Evolutionary conservation across 2,329 filamentous ascomycete genomes (phyloP), one percentile per base, ranked within the genome.

Genomic region (Cadophora luteo-olivacea): DNA sequence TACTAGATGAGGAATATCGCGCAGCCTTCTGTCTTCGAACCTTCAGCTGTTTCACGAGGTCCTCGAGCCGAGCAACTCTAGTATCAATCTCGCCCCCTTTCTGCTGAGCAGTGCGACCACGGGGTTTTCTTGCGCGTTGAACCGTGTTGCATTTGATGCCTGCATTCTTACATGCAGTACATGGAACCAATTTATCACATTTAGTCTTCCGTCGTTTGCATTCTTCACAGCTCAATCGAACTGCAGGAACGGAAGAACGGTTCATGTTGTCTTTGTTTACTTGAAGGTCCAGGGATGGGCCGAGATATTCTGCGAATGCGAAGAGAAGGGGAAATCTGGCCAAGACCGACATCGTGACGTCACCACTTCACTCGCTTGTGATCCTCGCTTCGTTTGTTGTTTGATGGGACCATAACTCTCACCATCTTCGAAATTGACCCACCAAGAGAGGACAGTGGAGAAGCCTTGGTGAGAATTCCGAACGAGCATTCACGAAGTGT

Each of bases 191-290:
- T 36, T 67, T 67, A 54, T 67, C 58, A 22, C 65, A 67, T 38
- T 61, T 61, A 3, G 52, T 67, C 60, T 67, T 67, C 4, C 65
- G 48, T 48, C 60, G 48, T 38, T 67, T 67, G 38, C 65, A 67
- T 33, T 61, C 33, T 29, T 67, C 65, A 24, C 65, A 67, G 29
- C 65, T 67, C 51, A 67, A 29, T 32, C 65, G 65, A 16, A 52
- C 61, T 41, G 49, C 48, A 7, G 41, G 60, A 33, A 33, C 45
- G 5, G 41, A 25, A 12, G 45, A 49, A 24, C 12, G 4, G 41
- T 49, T 51, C 60, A 62, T 64, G 22, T 9, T 38, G 36, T 9
- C 32, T 12, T 54, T 22, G 45, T 49, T 51, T 36, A 63, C 38
- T 51, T 52, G 3, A 24, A 25, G 24, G 24, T 29, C 22, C 11